Evolutionary conservation across 495 filamentous ascomycete genomes (phyloP), one percentile per base, ranked within the genome.

Genomic region (Articulospora tetracladia): DNA sequence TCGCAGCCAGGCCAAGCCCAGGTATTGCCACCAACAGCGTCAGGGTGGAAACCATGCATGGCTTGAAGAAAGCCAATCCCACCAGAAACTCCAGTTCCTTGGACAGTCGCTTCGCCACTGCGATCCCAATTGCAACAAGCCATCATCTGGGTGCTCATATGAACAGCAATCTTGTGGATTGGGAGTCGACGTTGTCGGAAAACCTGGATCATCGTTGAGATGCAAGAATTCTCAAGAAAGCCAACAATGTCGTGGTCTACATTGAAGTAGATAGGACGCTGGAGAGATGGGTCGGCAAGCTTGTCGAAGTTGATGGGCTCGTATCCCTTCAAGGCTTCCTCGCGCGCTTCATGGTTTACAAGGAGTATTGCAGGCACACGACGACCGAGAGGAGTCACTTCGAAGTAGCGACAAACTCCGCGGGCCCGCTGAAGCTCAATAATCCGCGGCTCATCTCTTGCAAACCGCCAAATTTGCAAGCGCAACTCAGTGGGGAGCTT

Each of bases 171-270:
- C 22, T 47, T 46, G 1, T 26, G 27, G 23, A 59, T 52, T 8
- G 25, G 15, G 6, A 32, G 10, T 0, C 26, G 15, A 19, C 4
- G 4, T 15, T 34, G 6, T 4, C n/a, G 51, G n/a, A 28, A 48
- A 48, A 28, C n/a, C 12, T 13, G 25, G 20, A 55, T 27, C 13
- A 55, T 55, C 2, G 58, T 55, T 1, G 50, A 47, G 26, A 60
- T 22, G 26, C 58, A 60, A 36, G 32, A 48, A 1, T 60, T 24
- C 50, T 55, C 34, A 1, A 50, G 50, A 49, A 60, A 60, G 19
- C 32, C 49, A 39, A 60, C 20, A 23, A 55, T 55, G 32, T 60
- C 58, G 6, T 19, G 19, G 19, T 30, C 26, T 17, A 36, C 24
- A 23, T 60, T 60, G 51, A 55, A 60, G 17, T 49, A 60, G 36